A percentile compares a stretch with the other conserved stretches of the same genome.
These are phyloP conservation scores for Calonectria leucothoes DNA, from an alignment of 2,329 filamentous ascomycete species.

Conservation along the genomic window DNA sequence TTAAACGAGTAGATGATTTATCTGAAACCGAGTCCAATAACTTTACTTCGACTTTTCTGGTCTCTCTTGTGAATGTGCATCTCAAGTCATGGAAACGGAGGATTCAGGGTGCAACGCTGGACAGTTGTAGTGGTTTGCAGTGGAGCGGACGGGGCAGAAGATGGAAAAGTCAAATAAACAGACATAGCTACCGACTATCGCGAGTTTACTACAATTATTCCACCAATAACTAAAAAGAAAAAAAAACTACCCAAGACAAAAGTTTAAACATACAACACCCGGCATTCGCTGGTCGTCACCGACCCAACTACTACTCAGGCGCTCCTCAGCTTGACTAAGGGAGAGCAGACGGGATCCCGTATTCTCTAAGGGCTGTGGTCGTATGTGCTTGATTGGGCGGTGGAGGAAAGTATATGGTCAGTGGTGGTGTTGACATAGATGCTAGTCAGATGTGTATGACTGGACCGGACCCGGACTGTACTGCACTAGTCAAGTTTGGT, in stretches of 20 bases:
- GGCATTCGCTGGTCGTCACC: conserved; percentile 1
- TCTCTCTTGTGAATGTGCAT: not conserved
- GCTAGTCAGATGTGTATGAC: not conserved
- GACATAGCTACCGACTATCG: no score
- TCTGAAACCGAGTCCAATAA: not conserved
- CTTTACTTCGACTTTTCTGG: not conserved
- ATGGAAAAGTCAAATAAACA: no score
- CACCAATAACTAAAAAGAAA: no score
- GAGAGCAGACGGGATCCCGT: not conserved
- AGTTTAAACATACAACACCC: not conserved
- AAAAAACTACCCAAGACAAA: not conserved
- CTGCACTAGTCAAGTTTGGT: not conserved
- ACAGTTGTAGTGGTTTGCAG: no score
- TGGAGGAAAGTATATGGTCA: not conserved
- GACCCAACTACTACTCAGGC: not conserved
- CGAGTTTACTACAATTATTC: no score
- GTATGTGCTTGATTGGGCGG: not conserved
- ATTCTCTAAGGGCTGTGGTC: not conserved
- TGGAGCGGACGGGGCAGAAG: no score
- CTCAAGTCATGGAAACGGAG: no score
- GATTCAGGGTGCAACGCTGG: not conserved
- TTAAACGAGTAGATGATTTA: not conserved
- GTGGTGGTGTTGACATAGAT: not conserved
- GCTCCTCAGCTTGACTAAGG: not conserved
- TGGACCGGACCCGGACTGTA: not conserved